A percentile compares a stretch with the other conserved stretches of the same genome.
Evolutionary conservation across 139 green algal genomes (phyloP).

Genomic region (Dunaliella primolecta): DNA sequence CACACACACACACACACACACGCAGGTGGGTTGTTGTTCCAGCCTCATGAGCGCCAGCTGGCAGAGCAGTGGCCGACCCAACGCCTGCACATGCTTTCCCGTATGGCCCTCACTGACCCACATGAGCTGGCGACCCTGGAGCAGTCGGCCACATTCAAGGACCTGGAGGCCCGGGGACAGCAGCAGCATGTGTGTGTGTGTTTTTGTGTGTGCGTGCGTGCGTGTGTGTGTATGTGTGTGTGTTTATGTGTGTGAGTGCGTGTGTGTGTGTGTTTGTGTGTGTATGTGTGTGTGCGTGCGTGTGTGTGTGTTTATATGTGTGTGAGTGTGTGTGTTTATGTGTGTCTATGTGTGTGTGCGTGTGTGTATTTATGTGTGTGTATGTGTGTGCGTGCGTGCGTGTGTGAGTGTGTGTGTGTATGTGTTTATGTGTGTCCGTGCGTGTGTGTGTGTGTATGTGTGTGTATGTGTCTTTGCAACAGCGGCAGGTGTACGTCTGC

Average conservation of each 20-base stretch:
- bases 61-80: neutral
- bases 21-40: neutral
- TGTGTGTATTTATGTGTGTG: neutral
- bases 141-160: neutral
- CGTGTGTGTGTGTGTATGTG: neutral
- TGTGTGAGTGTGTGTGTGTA: neutral
- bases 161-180: neutral
- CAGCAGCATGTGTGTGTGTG: no score
- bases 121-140: neutral
- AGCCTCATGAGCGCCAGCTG: neutral
- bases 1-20: neutral
- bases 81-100: neutral
- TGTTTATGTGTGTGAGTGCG: neutral
- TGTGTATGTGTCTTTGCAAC: no score
- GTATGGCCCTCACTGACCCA: neutral
- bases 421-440: neutral
- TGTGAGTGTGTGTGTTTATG: neutral
- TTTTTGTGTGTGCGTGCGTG: neutral
- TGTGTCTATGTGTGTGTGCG: neutral
- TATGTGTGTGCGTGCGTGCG: neutral
- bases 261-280: neutral
- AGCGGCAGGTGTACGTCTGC: no score
- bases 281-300: neutral
- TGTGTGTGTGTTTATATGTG: neutral
- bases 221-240: neutral